These are phyloP conservation scores for Solanum ossicruentum DNA, from an alignment of 257 asterid genomes.

Conservation along the genomic window DNA sequence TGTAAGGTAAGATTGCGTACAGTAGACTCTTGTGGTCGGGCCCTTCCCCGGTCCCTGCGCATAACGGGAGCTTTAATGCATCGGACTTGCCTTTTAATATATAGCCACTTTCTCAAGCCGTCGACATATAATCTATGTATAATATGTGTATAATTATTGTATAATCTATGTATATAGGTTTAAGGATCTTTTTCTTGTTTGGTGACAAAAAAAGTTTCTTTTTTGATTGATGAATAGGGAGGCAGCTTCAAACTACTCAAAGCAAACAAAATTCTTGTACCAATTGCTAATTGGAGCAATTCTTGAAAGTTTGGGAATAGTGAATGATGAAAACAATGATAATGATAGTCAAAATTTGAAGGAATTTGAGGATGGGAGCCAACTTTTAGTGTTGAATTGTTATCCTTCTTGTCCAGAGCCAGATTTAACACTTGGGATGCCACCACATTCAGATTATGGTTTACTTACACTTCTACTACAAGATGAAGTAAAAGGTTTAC, in stretches of 20 bases:
- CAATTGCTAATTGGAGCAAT: slow-evolving; percentile 8
- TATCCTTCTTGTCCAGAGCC: slow-evolving; percentile 26
- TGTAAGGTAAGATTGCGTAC: no score
- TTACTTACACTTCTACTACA: slow-evolving; percentile 25
- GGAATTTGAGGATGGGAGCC: slow-evolving; percentile 22
- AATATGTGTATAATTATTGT: neutral
- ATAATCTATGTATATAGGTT: neutral
- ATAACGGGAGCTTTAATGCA: no score
- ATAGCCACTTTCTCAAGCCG: rapidly evolving
- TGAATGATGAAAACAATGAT: neutral
- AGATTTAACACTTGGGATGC: slow-evolving; percentile 30
- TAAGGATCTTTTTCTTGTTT: neutral
- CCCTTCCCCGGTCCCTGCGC: no score
- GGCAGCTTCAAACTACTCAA: slow-evolving; percentile 7
- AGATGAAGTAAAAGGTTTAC: slow-evolving; percentile 24
- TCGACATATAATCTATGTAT: neutral
- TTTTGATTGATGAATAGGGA: neutral
- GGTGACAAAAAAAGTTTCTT: neutral
- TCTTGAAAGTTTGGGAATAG: slow-evolving; percentile 24
- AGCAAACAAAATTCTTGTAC: slow-evolving; percentile 9
- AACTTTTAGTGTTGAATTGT: slow-evolving; percentile 20
- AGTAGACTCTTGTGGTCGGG: no score
- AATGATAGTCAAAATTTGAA: neutral
- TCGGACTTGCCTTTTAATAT: no score
- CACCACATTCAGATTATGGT: slow-evolving; percentile 29